These are phyloP conservation scores for Wallacemonas sp. DNA, from an alignment of 208 protist species.

Conservation along the genomic window DNA sequence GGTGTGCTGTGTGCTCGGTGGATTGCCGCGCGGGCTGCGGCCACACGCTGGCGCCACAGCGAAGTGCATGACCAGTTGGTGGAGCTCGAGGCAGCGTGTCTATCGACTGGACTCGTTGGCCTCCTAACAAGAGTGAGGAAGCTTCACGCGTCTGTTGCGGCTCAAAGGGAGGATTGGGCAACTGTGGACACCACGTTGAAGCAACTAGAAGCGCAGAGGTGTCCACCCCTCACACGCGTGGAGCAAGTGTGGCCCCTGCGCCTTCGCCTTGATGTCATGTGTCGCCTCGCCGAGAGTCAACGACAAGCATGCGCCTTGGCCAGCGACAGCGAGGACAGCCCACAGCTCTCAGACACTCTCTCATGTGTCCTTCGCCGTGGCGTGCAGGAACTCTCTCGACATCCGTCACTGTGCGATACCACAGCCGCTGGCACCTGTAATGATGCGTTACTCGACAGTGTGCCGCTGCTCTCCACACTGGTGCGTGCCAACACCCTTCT, in stretches of 20 bases:
- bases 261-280: neutral
- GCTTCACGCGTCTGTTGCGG: neutral
- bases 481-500: too few species aligned
- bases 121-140: neutral
- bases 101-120: neutral
- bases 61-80: conserved; percentile 21
- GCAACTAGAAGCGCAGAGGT: neutral
- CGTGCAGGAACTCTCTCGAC: neutral
- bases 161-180: neutral
- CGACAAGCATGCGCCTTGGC: too few species aligned
- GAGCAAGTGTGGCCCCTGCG: neutral
- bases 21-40: conserved; percentile 43
- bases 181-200: neutral
- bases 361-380: neutral
- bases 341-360: neutral
- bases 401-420: too few species aligned
- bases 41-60: conserved; percentile 34
- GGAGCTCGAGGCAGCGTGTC: neutral
- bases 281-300: neutral
- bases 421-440: too few species aligned
- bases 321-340: neutral
- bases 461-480: too few species aligned
- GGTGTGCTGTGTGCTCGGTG: conserved; percentile 62
- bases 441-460: too few species aligned
- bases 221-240: neutral